Base-by-base conservation (phyloP, 2,329 filamentous ascomycete genomes). In the Colletotrichum sp. region DNA sequence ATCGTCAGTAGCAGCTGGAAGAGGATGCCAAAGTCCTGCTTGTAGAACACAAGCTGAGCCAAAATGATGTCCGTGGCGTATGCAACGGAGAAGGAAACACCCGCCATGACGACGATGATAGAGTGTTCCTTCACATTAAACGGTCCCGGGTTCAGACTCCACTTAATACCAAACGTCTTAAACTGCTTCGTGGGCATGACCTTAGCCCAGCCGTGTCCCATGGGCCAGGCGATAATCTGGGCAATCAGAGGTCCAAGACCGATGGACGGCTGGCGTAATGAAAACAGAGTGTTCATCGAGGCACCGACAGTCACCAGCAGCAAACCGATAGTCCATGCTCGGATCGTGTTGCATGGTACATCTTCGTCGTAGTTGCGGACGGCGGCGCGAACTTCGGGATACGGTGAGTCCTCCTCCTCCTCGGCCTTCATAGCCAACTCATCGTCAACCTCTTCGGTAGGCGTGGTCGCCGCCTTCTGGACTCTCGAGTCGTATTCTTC, bases 41-140 rank as follows among this genome's bases (percentile, higher is more conserved):
- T 91, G 81, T 95, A 95, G 79, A 95, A 95, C 19, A 93, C 89
- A 22, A 91, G 85, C 83, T 95, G 93, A 0, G 93, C 93, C 3
- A 95, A 86, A 60, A 96, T 90, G 34, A 95, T 93, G 78, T 95
- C 94, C 1, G 93, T 95, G 1, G 93, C 93, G 79, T 95, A 95
- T 5, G 93, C 92, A 8, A 89, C 91, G 66, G 86, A 92, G 78
- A 94, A 94, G 7, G 93, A 92, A 8, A 94, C 92, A 80, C 93
- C 91, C 19, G 94, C 93, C 91, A 93, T 93, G 78, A 93, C 90
- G 22, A 92, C 90, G 72, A 94, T 93, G 76, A 94, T 89, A 57
- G 91, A 85, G 81, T 94, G 93, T 80, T 94, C 93, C 82, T 94
- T 94, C 81, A 93, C 88, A 80, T 93, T 94, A 83, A 94, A 94